These are phyloP conservation scores for Coleophoma cylindrospora DNA, from an alignment of 2,329 filamentous ascomycete genomes.

Conservation along the genomic window DNA sequence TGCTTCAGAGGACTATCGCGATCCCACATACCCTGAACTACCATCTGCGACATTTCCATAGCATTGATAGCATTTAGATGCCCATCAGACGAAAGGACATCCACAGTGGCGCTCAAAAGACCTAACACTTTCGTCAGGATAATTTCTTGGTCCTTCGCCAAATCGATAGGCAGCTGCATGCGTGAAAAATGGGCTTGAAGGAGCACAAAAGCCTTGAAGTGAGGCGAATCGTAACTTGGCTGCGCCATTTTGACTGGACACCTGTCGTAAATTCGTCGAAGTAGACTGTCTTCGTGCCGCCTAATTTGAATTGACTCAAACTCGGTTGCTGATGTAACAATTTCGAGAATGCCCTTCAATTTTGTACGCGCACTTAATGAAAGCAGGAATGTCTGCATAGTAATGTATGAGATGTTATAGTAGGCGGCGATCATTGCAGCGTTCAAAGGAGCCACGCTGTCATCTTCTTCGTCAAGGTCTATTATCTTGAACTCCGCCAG, in stretches of 20 bases:
- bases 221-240: constrained; percentile 81
- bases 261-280: constrained; percentile 90
- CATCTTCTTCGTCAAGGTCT: constrained; percentile 91
- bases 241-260: constrained; percentile 94
- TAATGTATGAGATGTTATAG: constrained; percentile 99
- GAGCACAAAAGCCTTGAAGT: constrained; percentile 98
- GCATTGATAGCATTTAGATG: constrained; percentile 96
- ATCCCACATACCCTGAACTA: constrained; percentile 98
- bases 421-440: constrained; percentile 97
- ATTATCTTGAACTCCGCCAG: constrained; percentile 91
- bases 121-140: constrained; percentile 81
- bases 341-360: constrained; percentile 94
- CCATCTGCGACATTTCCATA: constrained; percentile 99
- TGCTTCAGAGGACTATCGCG: constrained; percentile 95
- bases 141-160: constrained; percentile 91
- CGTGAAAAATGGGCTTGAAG: constrained; percentile 96
- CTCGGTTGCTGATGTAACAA: constrained; percentile 93
- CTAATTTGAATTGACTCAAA: constrained; percentile 94
- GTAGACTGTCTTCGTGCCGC: constrained; percentile 81
- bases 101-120: constrained; percentile 85
- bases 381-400: constrained; percentile 96
- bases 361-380: constrained; percentile 86
- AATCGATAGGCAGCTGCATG: constrained; percentile 92
- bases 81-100: constrained; percentile 92
- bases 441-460: constrained; percentile 83